A percentile compares a stretch with the other conserved stretches of the same genome.
Conservation (phyloP, 2,329 filamentous ascomycete species). For the Fusarium heterosporum region DNA sequence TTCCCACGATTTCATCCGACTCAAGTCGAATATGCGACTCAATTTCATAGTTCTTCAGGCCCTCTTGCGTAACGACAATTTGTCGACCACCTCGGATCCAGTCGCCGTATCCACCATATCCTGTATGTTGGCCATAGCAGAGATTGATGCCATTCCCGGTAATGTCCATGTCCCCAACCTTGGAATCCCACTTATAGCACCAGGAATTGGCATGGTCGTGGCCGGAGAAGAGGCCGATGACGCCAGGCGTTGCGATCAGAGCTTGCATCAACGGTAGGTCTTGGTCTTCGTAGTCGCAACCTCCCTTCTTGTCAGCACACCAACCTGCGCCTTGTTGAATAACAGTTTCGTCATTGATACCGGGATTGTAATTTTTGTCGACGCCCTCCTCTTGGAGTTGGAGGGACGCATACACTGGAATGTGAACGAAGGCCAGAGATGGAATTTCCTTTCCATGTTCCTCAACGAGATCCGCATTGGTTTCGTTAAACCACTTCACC, state of each 20-base stretch:
- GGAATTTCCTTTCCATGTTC: constrained; percentile 53
- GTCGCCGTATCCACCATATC: constrained; percentile 76
- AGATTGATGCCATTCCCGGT: constrained; percentile 59
- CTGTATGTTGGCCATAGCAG: constrained; percentile 73
- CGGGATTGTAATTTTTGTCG: constrained; percentile 55
- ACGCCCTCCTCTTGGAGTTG: constrained; percentile 47
- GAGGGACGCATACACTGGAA: constrained; percentile 53
- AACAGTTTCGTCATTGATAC: constrained; percentile 60
- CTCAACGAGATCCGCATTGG: constrained; percentile 48
- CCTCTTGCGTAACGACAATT: constrained; percentile 60
- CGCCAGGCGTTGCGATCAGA: constrained; percentile 63
- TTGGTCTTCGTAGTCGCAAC: constrained; percentile 59
- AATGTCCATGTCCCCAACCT: constrained; percentile 60
- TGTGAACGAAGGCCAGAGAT: constrained; percentile 63
- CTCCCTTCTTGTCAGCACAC: constrained; percentile 55
- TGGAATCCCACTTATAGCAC: constrained; percentile 64
- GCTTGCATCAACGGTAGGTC: constrained; percentile 74
- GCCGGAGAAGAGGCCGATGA: constrained; percentile 71
- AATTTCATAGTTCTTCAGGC: constrained; percentile 55
- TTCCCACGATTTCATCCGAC: constrained; percentile 62
- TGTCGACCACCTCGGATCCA: constrained; percentile 72
- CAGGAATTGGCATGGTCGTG: constrained; percentile 75
- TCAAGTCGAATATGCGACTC: constrained; percentile 73
- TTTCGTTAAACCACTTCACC: constrained; percentile 58
- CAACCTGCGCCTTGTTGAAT: constrained; percentile 58